Percentiles rank a stretch among this genome's conserved stretches.
These are phyloP conservation scores for Parafenestella ontariensis DNA, from an alignment of 2,329 filamentous ascomycete species.

Conservation along the genomic window DNA sequence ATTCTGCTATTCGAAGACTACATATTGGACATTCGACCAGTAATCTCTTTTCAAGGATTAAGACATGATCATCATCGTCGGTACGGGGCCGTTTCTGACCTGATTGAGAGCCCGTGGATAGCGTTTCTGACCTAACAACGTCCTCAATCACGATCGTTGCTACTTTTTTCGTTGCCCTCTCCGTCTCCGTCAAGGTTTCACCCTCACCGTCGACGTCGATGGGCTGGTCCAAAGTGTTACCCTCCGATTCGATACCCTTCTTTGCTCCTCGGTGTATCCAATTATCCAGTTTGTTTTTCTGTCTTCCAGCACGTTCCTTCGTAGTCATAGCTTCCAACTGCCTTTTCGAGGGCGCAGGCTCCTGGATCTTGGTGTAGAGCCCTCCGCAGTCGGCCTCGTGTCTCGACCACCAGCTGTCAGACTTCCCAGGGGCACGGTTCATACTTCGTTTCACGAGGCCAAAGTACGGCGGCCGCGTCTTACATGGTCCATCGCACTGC, in stretches of 20 bases:
- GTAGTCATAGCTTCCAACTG: conserved; percentile 49
- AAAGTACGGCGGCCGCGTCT: conserved; percentile 49
- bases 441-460: conserved; percentile 56
- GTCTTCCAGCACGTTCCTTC: conserved; percentile 51
- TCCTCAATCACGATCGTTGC: conserved; percentile 10
- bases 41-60: conserved; percentile 23
- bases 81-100: conserved; percentile 29
- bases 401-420: conserved; percentile 52
- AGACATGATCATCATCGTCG: conserved; percentile 15
- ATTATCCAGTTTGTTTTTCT: conserved; percentile 54
- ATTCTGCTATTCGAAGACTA: conserved; percentile 32
- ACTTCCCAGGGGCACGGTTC: conserved; percentile 53
- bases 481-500: conserved; percentile 53
- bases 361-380: conserved; percentile 50
- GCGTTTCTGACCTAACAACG: neutral
- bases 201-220: conserved; percentile 14
- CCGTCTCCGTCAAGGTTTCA: conserved; percentile 6
- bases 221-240: conserved; percentile 13
- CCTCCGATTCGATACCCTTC: conserved; percentile 12
- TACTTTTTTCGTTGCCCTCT: conserved; percentile 14
- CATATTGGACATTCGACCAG: conserved; percentile 52
- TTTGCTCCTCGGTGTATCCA: conserved; percentile 45
- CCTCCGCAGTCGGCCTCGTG: conserved; percentile 53
- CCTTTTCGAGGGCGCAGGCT: conserved; percentile 52
- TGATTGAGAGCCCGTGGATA: conserved; percentile 1